These are phyloP conservation scores for Telfairia occidentalis DNA, from an alignment of 331 rosid species.

Conservation along the genomic window DNA sequence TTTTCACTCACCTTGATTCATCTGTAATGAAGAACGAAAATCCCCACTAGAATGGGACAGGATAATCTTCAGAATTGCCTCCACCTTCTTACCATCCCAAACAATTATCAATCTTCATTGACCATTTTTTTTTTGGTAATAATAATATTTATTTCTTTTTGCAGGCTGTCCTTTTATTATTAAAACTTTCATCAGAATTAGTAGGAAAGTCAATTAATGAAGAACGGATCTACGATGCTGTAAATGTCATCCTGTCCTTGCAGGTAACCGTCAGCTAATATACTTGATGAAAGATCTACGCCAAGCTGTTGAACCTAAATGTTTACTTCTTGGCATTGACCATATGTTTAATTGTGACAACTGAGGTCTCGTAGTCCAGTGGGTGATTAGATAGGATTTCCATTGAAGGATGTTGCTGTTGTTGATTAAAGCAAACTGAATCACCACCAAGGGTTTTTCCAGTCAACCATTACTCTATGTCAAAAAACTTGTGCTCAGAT, in stretches of 20 bases:
- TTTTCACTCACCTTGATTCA: background rate
- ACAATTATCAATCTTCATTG: background rate
- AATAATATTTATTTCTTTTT: background rate
- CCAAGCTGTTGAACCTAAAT: background rate
- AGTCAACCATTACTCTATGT: background rate
- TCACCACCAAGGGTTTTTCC: background rate
- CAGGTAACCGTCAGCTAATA: conserved; percentile 21
- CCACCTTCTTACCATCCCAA: conserved; percentile 4
- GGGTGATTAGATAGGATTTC: background rate
- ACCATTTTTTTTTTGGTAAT: background rate
- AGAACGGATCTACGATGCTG: conserved; percentile 16
- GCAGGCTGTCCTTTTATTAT: conserved; percentile 24
- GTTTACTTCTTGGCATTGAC: background rate
- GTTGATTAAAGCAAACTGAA: background rate
- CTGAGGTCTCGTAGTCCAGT: background rate
- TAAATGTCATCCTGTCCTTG: conserved; percentile 25
- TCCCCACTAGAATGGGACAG: background rate
- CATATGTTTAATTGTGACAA: background rate
- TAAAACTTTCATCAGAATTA: conserved; percentile 17
- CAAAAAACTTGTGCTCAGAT: background rate
- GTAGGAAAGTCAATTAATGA: conserved; percentile 23
- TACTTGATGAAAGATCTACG: background rate
- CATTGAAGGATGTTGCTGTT: background rate
- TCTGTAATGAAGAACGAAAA: background rate
- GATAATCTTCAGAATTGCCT: background rate